Evolutionary conservation across 2,329 filamentous ascomycete genomes (phyloP).

Genomic region (Verticillium isaacii): DNA sequence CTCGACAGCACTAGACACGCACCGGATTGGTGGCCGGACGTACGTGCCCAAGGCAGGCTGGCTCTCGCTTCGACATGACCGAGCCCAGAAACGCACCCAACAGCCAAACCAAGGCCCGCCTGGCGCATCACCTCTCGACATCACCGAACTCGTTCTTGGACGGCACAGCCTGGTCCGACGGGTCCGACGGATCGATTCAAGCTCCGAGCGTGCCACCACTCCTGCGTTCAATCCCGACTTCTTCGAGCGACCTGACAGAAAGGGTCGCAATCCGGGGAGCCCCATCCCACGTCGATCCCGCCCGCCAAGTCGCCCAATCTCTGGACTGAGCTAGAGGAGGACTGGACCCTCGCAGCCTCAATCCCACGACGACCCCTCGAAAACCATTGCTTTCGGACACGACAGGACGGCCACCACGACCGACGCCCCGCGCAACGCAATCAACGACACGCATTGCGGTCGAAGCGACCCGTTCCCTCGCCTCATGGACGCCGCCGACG

Average conservation of each 20-base stretch:
- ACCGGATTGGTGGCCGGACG: background rate
- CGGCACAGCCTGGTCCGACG: background rate
- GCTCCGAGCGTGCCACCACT: background rate
- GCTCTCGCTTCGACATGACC: background rate
- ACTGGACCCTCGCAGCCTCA: background rate
- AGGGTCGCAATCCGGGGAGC: background rate
- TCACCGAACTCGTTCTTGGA: background rate
- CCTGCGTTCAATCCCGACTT: background rate
- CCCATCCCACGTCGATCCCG: background rate
- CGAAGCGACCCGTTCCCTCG: background rate
- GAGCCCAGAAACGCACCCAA: background rate
- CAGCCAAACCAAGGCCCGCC: background rate
- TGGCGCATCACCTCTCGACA: background rate
- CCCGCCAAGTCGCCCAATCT: background rate
- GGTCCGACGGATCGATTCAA: background rate
- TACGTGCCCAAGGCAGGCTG: background rate
- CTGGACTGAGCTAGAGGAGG: background rate
- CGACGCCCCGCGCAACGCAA: background rate
- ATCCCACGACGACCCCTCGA: background rate
- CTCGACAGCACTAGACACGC: background rate
- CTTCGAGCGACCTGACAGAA: background rate
- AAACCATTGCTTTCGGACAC: background rate
- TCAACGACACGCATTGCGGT: background rate
- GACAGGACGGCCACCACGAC: background rate
- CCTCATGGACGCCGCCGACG: slow-evolving; percentile 54